phyloP scores from a whole-genome alignment of 805 yeast genomes.

The Cyberlindnera euphorbiae region DNA sequence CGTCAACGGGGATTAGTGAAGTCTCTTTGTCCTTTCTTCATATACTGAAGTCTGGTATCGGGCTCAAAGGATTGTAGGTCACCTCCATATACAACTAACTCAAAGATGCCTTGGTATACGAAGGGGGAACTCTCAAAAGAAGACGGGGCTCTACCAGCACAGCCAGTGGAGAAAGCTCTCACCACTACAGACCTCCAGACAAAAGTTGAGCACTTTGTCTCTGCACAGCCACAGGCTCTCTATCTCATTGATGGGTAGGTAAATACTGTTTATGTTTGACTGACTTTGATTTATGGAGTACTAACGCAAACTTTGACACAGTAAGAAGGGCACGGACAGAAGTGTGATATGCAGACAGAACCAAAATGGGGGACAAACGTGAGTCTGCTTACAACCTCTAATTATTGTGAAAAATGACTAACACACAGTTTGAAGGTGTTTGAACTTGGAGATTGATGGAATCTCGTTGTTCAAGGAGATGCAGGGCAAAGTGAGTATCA shows the following conservation, averaged over 20 bases:
- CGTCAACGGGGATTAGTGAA: too few species aligned
- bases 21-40: too few species aligned
- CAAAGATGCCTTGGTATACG: too few species aligned
- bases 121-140: too few species aligned
- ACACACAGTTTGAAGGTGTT: slow-evolving; percentile 34
- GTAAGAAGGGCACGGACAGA: slow-evolving; percentile 17
- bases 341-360: slow-evolving; percentile 45
- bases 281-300: neutral
- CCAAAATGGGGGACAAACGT: slow-evolving; percentile 38
- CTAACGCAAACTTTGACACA: slow-evolving; percentile 1
- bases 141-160: neutral
- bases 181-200: neutral
- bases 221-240: slow-evolving; percentile 11
- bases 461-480: slow-evolving; percentile 42
- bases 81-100: too few species aligned
- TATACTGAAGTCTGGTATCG: too few species aligned
- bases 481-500: slow-evolving; percentile 34
- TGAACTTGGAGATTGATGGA: slow-evolving; percentile 37
- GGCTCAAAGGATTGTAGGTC: too few species aligned
- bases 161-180: too few species aligned
- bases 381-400: slow-evolving; percentile 9
- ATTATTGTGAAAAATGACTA: neutral
- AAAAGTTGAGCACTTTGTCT: slow-evolving; percentile 13
- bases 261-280: neutral
- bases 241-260: slow-evolving; percentile 23